Conservation (phyloP, 371 early-diverging fungal genomes). For the Choanephora cucurbitarum region DNA sequence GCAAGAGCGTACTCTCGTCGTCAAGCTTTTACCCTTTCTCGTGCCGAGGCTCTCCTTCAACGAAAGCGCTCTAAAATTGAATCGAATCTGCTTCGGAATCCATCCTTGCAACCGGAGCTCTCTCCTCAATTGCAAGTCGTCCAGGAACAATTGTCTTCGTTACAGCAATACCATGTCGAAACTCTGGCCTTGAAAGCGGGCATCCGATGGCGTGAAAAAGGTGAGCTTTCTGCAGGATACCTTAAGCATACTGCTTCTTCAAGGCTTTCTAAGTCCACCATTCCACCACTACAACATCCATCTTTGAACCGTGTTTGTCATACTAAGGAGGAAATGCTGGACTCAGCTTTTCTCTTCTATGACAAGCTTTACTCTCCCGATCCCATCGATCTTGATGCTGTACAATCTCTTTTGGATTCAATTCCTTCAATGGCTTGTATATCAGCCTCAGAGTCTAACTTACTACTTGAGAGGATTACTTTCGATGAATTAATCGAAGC, state of each 20-base stretch:
- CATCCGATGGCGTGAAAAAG: slow-evolving; percentile 5
- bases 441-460: not conserved
- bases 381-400: not conserved
- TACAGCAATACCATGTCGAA: slow-evolving; percentile 4
- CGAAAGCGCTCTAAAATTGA: slow-evolving; percentile 2
- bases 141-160: not conserved
- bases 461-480: not conserved
- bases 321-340: slow-evolving; percentile 2
- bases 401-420: not conserved
- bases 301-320: not conserved
- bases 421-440: not conserved
- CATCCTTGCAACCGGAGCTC: not conserved
- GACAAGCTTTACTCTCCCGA: slow-evolving; percentile 12
- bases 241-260: not conserved
- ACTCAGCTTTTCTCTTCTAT: slow-evolving; percentile 10
- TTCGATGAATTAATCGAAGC: slow-evolving; percentile 2
- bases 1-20: no score
- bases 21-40: not conserved
- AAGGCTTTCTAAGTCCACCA: not conserved
- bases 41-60: not conserved
- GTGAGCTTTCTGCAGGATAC: slow-evolving; percentile 8
- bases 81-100: slow-evolving; percentile 9
- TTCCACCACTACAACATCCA: not conserved
- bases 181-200: not conserved
- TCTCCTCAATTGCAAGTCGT: not conserved